Evolutionary conservation across 208 protist species (phyloP), one percentile per base, ranked within the genome.

Genomic region (Endotrypanum monterogeii): DNA sequence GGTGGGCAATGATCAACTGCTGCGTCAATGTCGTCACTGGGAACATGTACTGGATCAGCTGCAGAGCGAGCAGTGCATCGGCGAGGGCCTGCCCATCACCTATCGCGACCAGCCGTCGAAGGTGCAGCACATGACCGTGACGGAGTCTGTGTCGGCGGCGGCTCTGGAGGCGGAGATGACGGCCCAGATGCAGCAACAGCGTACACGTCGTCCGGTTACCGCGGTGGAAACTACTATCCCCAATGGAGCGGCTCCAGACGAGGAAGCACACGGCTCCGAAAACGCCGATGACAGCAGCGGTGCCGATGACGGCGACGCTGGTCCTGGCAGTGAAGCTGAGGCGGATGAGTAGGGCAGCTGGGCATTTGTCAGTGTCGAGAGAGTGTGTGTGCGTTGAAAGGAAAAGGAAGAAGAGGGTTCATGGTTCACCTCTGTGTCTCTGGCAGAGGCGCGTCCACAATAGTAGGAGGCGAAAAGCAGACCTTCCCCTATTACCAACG

Each of bases 11-110:
- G 91, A 94, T 55, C 52, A 58, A 28, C 83, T 98, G 39, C 79
- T 98, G 35, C 79, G 83, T 30, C 88, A 96, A 77, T 86, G 87
- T 28, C 18, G 39, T 16, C 94, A 97, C 74, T 97, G 94, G 92
- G 83, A 79, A 18, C 68, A 82, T 48, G 85, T 97, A 54, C 76
- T 97, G 41, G 71, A 81, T 61, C 73, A 88, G 58, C 82, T 97
- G n/a, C 71, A 83, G 41, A 61, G 70, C 30, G 78, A 86, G 11
- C 28, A 83, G 35, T 86, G 87, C 62, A 88, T 97, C 32, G 90
- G 90, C 41, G 83, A 90, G 46, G 39, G 72, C 8, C 83, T 97
- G 0, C 93, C 93, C 30, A 84, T 97, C 54, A 97, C 89, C 20
- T 81, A 65, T 58, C 76, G 82, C 23, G 57, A 67, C 35, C 68